phyloP scores from a whole-genome alignment of 1,284 basidiomycete species.

The Trichosporon sp. region DNA sequence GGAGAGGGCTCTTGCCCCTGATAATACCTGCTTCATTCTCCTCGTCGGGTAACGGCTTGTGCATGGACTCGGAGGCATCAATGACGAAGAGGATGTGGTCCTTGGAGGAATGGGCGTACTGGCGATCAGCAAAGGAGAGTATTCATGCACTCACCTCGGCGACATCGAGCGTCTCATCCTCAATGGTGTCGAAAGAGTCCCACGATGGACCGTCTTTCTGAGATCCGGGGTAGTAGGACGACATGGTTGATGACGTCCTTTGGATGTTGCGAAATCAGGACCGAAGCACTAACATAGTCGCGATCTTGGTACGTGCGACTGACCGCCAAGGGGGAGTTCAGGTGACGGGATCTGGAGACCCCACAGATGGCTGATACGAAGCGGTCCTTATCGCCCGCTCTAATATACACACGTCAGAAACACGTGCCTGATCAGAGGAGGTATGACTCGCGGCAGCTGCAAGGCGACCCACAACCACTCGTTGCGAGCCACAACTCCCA shows the following conservation, averaged over 20 bases:
- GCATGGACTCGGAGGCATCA: slow-evolving; percentile 89
- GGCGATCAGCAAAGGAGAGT: slow-evolving; percentile 10
- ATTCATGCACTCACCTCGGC: slow-evolving; percentile 43
- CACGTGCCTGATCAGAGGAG: not conserved
- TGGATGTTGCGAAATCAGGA: not conserved
- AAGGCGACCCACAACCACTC: not conserved
- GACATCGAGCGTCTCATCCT: slow-evolving; percentile 48
- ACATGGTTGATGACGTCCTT: slow-evolving; percentile 35
- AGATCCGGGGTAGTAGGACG: slow-evolving; percentile 47
- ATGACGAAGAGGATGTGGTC: slow-evolving; percentile 91
- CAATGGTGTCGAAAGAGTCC: slow-evolving; percentile 47
- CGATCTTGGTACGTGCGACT: not conserved
- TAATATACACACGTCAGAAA: not conserved
- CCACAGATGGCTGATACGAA: slow-evolving; percentile 1
- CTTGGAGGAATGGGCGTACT: slow-evolving; percentile 72
- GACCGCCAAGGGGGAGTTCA: not conserved
- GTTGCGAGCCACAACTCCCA: not conserved
- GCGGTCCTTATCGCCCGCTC: slow-evolving; percentile 14
- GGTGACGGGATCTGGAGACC: slow-evolving; percentile 10
- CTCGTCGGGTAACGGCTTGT: slow-evolving; percentile 64
- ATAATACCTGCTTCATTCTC: slow-evolving; percentile 39
- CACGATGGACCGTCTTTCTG: slow-evolving; percentile 44
- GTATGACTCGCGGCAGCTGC: slow-evolving; percentile 2
- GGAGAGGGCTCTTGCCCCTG: slow-evolving; percentile 55
- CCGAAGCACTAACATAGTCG: not conserved